phyloP scores from a whole-genome alignment of 2,329 filamentous ascomycete species.

The Xylariaceae sp. region DNA sequence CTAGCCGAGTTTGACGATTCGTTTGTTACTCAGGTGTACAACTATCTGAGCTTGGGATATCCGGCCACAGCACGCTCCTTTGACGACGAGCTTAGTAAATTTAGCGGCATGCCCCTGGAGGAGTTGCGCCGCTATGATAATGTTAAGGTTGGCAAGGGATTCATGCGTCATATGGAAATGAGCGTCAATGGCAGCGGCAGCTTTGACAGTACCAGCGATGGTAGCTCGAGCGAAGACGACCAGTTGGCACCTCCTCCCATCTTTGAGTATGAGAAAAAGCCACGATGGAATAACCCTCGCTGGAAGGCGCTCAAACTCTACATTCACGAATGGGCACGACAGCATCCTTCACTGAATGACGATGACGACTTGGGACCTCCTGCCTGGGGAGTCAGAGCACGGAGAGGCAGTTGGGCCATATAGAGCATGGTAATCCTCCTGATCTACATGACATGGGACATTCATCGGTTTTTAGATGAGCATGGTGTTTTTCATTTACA shows the following conservation, averaged over 20 bases:
- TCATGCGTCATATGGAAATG: slow-evolving; percentile 57
- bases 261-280: slow-evolving; percentile 43
- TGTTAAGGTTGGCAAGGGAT: slow-evolving; percentile 57
- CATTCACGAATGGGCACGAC: slow-evolving; percentile 82
- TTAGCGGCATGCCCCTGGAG: slow-evolving; percentile 62
- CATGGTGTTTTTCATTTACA: neutral
- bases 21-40: slow-evolving; percentile 94
- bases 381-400: slow-evolving; percentile 63
- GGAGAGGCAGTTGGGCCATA: slow-evolving; percentile 69
- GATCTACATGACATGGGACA: slow-evolving; percentile 3
- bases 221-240: slow-evolving; percentile 28
- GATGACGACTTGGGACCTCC: slow-evolving; percentile 55
- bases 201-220: slow-evolving; percentile 13
- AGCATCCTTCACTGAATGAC: slow-evolving; percentile 68
- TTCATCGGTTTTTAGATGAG: slow-evolving; percentile 9
- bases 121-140: slow-evolving; percentile 67
- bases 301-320: slow-evolving; percentile 84
- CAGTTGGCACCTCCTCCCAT: slow-evolving; percentile 32
- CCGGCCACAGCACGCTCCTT: slow-evolving; percentile 77
- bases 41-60: slow-evolving; percentile 90
- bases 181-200: slow-evolving; percentile 3
- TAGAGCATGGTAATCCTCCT: slow-evolving; percentile 30
- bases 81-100: slow-evolving; percentile 79
- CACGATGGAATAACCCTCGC: slow-evolving; percentile 45
- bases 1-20: slow-evolving; percentile 68